Conservation (phyloP, 768 basidiomycete species). For the Collybia sordida region DNA sequence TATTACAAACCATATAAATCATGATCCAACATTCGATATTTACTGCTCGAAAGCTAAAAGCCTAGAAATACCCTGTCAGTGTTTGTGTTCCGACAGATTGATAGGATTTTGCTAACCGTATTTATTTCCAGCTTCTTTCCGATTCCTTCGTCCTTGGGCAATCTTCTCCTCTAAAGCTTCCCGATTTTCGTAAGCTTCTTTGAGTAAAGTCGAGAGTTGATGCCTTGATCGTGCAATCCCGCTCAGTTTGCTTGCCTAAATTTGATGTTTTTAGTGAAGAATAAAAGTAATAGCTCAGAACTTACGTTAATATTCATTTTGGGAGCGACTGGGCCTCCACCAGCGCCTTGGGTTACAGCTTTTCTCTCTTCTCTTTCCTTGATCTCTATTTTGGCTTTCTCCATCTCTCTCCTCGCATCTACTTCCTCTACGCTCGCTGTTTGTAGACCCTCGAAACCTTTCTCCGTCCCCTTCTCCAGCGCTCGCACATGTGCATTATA, state of each 20-base stretch:
- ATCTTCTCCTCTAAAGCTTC: conserved; percentile 82
- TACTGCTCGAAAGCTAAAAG: too few species aligned
- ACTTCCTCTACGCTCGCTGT: conserved; percentile 54
- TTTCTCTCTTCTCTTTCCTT: conserved; percentile 78
- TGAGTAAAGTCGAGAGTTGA: conserved; percentile 78
- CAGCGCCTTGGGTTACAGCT: conserved; percentile 64
- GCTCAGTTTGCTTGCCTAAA: conserved; percentile 68
- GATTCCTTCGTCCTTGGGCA: conserved; percentile 77
- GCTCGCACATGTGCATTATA: conserved; percentile 71
- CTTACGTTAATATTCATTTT: conserved; percentile 82
- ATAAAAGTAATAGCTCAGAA: conserved; percentile 1
- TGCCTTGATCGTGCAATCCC: conserved; percentile 71
- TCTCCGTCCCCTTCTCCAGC: conserved; percentile 65
- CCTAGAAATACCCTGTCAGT: not conserved
- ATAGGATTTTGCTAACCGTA: conserved; percentile 63
- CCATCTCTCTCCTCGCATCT: conserved; percentile 75
- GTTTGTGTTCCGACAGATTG: not conserved
- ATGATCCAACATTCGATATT: too few species aligned
- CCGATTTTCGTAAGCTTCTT: conserved; percentile 81
- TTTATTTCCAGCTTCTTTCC: conserved; percentile 91
- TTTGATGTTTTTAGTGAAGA: not conserved
- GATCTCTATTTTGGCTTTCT: conserved; percentile 70
- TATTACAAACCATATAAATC: too few species aligned
- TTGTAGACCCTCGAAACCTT: conserved; percentile 71
- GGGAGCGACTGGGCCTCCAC: conserved; percentile 57